These are phyloP conservation scores for Cryptosporidium tyzzeri DNA, from an alignment of 169 alveolate species.

Conservation along the genomic window DNA sequence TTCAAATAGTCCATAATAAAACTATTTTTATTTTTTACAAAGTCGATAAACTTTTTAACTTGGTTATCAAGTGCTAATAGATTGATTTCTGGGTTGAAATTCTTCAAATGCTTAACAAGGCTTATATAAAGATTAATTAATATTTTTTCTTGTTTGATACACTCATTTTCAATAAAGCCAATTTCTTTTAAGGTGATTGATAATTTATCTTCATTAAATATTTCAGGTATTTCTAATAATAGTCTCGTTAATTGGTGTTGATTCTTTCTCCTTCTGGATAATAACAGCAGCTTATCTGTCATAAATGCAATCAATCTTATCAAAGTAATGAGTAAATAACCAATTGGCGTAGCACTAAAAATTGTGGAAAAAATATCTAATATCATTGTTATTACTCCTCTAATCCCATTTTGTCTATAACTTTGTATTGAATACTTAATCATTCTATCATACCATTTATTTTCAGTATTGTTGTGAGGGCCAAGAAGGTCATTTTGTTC, in stretches of 20 bases:
- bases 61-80: not conserved
- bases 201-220: conserved; percentile 28
- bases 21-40: not conserved
- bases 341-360: conserved; percentile 74
- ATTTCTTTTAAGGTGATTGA: conserved; percentile 11
- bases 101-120: not conserved
- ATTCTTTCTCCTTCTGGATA: conserved; percentile 62
- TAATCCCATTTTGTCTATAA: conserved; percentile 61
- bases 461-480: not conserved
- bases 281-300: conserved; percentile 55
- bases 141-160: conserved; percentile 7
- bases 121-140: conserved; percentile 3
- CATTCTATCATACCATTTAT: conserved; percentile 63
- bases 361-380: conserved; percentile 63
- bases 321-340: conserved; percentile 45
- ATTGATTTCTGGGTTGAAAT: conserved; percentile 3
- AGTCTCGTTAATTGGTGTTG: conserved; percentile 49
- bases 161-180: conserved; percentile 10
- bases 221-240: conserved; percentile 56
- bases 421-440: conserved; percentile 65
- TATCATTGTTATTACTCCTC: conserved; percentile 75
- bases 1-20: not conserved
- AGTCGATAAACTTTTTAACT: not conserved
- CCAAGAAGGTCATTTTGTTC: not conserved
- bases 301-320: conserved; percentile 73